Evolutionary conservation across 2,329 filamentous ascomycete species (phyloP).

Genomic region (Talaromyces sp.): DNA sequence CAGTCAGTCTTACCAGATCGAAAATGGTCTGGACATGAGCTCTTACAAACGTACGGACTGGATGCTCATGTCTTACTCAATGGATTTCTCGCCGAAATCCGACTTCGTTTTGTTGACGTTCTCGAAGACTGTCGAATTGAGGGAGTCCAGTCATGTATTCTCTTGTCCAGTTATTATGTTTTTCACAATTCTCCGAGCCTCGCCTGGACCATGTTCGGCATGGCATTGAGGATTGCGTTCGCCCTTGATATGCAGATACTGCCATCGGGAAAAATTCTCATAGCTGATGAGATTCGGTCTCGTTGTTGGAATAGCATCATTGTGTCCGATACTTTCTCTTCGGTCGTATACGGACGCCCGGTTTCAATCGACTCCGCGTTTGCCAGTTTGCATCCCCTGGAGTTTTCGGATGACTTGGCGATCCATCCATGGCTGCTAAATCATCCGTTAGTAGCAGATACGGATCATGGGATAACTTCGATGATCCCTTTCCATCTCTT

Average conservation of each 20-base stretch:
- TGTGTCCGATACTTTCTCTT: constrained; percentile 25
- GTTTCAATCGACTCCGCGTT: constrained; percentile 24
- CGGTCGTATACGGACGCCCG: constrained; percentile 26
- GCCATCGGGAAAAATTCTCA: constrained; percentile 4
- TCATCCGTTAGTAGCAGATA: not conserved
- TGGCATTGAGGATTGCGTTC: constrained; percentile 17
- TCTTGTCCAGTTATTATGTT: constrained; percentile 16
- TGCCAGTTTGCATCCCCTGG: constrained; percentile 17
- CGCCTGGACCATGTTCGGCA: constrained; percentile 19
- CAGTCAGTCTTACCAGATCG: constrained; percentile 16
- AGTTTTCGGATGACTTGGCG: constrained; percentile 21
- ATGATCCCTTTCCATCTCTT: constrained; percentile 23
- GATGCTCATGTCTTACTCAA: constrained; percentile 5
- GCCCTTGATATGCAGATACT: constrained; percentile 17
- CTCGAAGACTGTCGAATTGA: constrained; percentile 18
- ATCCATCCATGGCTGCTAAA: not conserved
- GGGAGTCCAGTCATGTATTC: constrained; percentile 18
- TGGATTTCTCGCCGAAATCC: constrained; percentile 10
- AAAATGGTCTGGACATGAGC: constrained; percentile 14
- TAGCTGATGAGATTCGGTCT: constrained; percentile 22
- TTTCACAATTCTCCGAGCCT: constrained; percentile 19
- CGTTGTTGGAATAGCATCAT: constrained; percentile 28
- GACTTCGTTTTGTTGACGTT: constrained; percentile 15
- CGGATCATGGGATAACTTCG: constrained; percentile 3
- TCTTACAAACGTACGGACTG: constrained; percentile 6